Conservation (phyloP, 2,329 filamentous ascomycete genomes). For the Ceratocystis lukuohia region DNA sequence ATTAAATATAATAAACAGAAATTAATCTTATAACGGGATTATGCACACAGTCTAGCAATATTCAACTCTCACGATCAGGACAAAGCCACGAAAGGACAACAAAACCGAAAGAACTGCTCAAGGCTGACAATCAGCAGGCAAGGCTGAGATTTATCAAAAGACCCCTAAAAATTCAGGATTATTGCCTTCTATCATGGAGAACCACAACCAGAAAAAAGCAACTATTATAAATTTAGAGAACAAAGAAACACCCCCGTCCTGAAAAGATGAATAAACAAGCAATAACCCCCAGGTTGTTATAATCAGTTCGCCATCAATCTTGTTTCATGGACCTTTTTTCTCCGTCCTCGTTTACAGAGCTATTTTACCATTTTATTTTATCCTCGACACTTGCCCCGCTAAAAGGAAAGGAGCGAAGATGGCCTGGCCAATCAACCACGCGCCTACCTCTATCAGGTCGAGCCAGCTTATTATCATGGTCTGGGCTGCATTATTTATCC, state of each 20-base stretch:
- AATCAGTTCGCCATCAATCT: neutral
- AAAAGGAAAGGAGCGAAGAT: neutral
- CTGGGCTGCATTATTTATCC: neutral
- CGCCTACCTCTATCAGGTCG: neutral
- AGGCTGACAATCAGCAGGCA: neutral
- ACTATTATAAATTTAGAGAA: too few species aligned
- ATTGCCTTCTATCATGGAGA: neutral
- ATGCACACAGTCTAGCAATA: neutral
- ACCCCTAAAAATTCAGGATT: neutral
- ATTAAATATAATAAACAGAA: slow-evolving; percentile 2
- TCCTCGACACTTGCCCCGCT: neutral
- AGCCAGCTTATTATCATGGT: neutral
- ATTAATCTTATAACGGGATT: neutral
- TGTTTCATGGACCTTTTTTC: neutral
- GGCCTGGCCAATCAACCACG: neutral
- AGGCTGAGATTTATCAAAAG: neutral
- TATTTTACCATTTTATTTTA: neutral
- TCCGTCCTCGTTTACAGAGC: neutral
- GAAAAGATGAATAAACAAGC: neutral
- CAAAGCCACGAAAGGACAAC: neutral
- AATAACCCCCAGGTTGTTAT: neutral
- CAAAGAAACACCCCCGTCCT: too few species aligned
- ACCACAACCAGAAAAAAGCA: neutral
- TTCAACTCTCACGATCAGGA: too few species aligned
- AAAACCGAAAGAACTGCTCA: neutral